Conservation (phyloP, 2,329 filamentous ascomycete species). For the Blastomyces gilchristii region DNA sequence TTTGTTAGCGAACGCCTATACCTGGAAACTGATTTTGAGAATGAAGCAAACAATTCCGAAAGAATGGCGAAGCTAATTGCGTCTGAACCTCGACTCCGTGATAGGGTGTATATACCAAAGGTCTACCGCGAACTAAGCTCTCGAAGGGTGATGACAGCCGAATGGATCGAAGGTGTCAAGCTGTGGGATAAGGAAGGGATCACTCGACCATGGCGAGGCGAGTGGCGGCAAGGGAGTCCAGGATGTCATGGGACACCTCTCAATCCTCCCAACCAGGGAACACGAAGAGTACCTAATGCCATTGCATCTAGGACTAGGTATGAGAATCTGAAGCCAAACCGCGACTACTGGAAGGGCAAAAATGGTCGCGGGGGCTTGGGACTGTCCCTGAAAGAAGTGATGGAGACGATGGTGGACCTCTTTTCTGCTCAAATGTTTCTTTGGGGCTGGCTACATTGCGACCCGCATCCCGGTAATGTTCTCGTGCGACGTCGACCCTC, state of each 20-base stretch:
- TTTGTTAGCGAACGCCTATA: slow-evolving; percentile 87
- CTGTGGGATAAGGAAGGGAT: slow-evolving; percentile 86
- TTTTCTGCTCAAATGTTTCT: slow-evolving; percentile 98
- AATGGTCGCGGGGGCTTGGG: slow-evolving; percentile 71
- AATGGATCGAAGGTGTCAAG: slow-evolving; percentile 93
- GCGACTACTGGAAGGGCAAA: slow-evolving; percentile 65
- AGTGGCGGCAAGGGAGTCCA: slow-evolving; percentile 63
- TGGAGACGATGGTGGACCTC: slow-evolving; percentile 92
- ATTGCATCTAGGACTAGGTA: slow-evolving; percentile 21
- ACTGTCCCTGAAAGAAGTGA: slow-evolving; percentile 71
- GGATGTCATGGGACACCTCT: slow-evolving; percentile 62
- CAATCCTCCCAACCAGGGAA: slow-evolving; percentile 36
- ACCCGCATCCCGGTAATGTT: slow-evolving; percentile 95
- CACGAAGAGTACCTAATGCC: slow-evolving; percentile 20
- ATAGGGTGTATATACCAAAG: slow-evolving; percentile 76
- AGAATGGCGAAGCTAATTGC: slow-evolving; percentile 69
- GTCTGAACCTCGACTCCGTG: slow-evolving; percentile 62
- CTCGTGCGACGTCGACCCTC: slow-evolving; percentile 78
- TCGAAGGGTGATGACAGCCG: slow-evolving; percentile 77
- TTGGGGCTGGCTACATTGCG: slow-evolving; percentile 91
- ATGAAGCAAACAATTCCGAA: slow-evolving; percentile 81
- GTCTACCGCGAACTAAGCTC: slow-evolving; percentile 76
- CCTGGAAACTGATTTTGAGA: slow-evolving; percentile 88
- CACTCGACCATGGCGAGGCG: slow-evolving; percentile 66
- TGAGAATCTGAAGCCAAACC: slow-evolving; percentile 65